Conservation (phyloP, 495 filamentous ascomycete species). For the Xylaria flabelliformis region DNA sequence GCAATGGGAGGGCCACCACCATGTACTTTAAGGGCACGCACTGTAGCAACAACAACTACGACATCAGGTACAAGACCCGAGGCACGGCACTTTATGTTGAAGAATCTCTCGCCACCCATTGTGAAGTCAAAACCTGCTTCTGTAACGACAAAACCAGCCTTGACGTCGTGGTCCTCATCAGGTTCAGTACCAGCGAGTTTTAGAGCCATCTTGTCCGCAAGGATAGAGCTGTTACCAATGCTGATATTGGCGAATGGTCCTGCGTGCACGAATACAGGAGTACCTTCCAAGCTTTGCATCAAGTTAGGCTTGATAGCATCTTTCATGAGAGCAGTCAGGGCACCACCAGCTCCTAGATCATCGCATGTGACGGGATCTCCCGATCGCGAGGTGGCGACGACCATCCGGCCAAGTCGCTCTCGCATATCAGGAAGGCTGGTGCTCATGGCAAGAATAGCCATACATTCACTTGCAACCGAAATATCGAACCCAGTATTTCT, state of each 20-base stretch:
- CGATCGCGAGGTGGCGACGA: slow-evolving; percentile 82
- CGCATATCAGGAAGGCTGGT: slow-evolving; percentile 89
- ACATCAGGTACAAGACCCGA: slow-evolving; percentile 91
- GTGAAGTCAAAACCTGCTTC: slow-evolving; percentile 99
- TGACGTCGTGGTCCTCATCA: slow-evolving; percentile 85
- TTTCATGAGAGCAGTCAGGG: slow-evolving; percentile 92
- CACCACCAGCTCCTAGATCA: slow-evolving; percentile 91
- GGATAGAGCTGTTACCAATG: slow-evolving; percentile 92
- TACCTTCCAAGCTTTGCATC: slow-evolving; percentile 98
- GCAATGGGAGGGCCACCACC: slow-evolving; percentile 92
- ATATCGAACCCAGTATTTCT: slow-evolving; percentile 95
- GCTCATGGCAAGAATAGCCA: slow-evolving; percentile 96
- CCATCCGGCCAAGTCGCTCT: slow-evolving; percentile 93
- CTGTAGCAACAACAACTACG: slow-evolving; percentile 93
- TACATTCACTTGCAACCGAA: slow-evolving; percentile 95
- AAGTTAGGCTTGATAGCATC: slow-evolving; percentile 98
- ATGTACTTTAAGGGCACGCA: slow-evolving; percentile 95
- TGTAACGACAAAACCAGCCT: slow-evolving; percentile 94
- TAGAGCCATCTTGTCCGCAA: slow-evolving; percentile 93
- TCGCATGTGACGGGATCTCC: slow-evolving; percentile 96
- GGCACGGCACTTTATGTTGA: slow-evolving; percentile 99
- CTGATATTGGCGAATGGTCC: slow-evolving; percentile 98
- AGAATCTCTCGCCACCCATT: slow-evolving; percentile 99
- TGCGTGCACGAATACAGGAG: slow-evolving; percentile 95
- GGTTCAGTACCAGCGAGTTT: slow-evolving; percentile 95